These are phyloP conservation scores for Castanea mollissima DNA, from an alignment of 306 rosid species.

Conservation along the genomic window DNA sequence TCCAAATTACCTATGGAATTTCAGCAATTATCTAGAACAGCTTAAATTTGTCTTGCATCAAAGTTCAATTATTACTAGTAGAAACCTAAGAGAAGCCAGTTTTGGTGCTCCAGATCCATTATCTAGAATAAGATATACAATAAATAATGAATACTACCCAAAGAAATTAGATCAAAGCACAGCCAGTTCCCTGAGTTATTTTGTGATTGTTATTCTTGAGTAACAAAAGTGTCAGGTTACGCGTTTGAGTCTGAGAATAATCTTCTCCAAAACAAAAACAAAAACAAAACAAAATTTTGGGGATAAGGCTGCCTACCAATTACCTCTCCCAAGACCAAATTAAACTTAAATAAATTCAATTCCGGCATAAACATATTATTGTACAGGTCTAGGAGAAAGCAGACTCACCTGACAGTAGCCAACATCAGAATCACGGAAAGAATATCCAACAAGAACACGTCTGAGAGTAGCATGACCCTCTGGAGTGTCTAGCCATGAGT, in stretches of 20 bases:
- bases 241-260: too few relatives aligned
- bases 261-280: too few relatives aligned
- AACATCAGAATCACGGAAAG: constrained; percentile 99
- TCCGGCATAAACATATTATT: too few relatives aligned
- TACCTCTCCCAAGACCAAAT: too few relatives aligned
- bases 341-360: too few relatives aligned
- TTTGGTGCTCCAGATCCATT: neutral
- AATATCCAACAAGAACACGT: constrained; percentile 93
- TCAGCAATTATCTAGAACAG: neutral
- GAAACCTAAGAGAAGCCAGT: neutral
- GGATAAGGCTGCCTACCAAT: too few relatives aligned
- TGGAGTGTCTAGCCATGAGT: constrained; percentile 94
- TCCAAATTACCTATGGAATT: constrained; percentile 14
- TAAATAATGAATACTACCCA: neutral
- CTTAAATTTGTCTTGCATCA: neutral
- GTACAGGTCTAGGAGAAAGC: neutral
- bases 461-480: constrained; percentile 94
- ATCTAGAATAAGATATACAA: neutral
- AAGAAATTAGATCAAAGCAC: neutral
- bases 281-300: too few relatives aligned
- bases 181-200: neutral
- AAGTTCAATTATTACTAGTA: neutral
- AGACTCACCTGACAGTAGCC: constrained; percentile 91
- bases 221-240: neutral
- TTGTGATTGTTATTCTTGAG: neutral